These are phyloP conservation scores for Eragrostis nindensis DNA, from an alignment of 176 grass and related monocot genomes.

Conservation along the genomic window DNA sequence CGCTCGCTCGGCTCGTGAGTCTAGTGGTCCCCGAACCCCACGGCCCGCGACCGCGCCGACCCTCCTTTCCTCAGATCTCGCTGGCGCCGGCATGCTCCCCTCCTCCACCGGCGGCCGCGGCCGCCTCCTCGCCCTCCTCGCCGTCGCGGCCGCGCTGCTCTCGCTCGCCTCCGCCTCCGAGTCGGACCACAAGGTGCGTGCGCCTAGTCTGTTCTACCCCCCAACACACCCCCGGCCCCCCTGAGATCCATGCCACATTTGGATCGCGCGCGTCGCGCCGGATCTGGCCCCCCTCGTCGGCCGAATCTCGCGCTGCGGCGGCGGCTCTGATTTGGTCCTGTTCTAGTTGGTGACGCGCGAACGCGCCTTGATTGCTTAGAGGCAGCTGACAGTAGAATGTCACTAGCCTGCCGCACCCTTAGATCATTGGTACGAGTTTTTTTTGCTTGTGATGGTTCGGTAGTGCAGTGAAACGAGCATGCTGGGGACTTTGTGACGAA, in stretches of 20 bases:
- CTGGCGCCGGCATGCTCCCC: constrained; percentile 55
- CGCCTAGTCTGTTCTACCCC: no score
- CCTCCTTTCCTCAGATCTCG: constrained; percentile 42
- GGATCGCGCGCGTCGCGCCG: not conserved
- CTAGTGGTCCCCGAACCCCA: constrained; percentile 24
- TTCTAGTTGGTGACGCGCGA: no score
- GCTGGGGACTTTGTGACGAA: no score
- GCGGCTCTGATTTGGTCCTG: not conserved
- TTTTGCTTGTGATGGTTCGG: not conserved
- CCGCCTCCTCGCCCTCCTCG: not conserved
- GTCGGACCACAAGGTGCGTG: constrained; percentile 65
- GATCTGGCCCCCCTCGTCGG: constrained; percentile 14
- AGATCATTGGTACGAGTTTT: not conserved
- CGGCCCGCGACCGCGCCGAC: constrained; percentile 16
- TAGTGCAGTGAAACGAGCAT: constrained; percentile 2
- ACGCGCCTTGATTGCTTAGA: not conserved
- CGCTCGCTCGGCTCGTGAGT: constrained; percentile 14
- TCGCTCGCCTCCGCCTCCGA: constrained; percentile 58
- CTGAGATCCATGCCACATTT: not conserved
- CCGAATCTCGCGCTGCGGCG: constrained; percentile 29
- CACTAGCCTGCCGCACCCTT: not conserved
- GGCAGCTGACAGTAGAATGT: not conserved
- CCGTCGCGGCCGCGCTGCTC: constrained; percentile 31
- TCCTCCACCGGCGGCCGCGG: not conserved
- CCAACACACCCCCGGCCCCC: no score